Conservation (phyloP, 805 yeast species). For the Candida arabinofermentans region DNA sequence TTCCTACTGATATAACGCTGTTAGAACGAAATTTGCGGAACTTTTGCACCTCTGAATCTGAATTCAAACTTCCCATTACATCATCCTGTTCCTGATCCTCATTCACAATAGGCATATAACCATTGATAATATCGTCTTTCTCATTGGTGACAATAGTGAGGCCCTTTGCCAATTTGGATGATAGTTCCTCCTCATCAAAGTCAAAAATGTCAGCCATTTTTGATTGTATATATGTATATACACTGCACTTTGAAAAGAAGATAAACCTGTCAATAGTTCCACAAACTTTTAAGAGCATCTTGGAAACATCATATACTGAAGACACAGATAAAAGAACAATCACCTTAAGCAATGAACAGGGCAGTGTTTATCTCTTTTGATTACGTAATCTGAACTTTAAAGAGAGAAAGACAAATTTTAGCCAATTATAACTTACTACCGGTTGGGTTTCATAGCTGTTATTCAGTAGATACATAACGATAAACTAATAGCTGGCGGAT, state of each 20-base stretch:
- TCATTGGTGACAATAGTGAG: constrained; percentile 1
- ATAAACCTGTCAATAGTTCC: too few relatives aligned
- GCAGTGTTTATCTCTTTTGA: too few relatives aligned
- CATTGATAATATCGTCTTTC: not conserved
- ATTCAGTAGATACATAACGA: not conserved
- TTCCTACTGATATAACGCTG: constrained; percentile 30
- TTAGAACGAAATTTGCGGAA: constrained; percentile 27
- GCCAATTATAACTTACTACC: too few relatives aligned
- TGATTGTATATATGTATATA: not conserved
- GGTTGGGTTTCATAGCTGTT: too few relatives aligned
- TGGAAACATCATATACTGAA: too few relatives aligned
- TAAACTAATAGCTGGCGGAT: not conserved
- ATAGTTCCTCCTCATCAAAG: constrained; percentile 28
- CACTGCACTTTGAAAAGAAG: too few relatives aligned
- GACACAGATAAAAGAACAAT: too few relatives aligned
- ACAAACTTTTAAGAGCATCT: too few relatives aligned
- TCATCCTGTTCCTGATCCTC: constrained; percentile 1
- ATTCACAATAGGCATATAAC: not conserved
- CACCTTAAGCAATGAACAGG: too few relatives aligned
- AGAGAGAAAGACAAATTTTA: too few relatives aligned
- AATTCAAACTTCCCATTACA: not conserved
- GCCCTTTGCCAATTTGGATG: constrained; percentile 5
- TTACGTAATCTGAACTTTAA: too few relatives aligned
- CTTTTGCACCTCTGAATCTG: constrained; percentile 6
- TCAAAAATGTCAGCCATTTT: constrained; percentile 24